Conservation (phyloP, 2,329 filamentous ascomycete species). For the Chaetomium strumarium region DNA sequence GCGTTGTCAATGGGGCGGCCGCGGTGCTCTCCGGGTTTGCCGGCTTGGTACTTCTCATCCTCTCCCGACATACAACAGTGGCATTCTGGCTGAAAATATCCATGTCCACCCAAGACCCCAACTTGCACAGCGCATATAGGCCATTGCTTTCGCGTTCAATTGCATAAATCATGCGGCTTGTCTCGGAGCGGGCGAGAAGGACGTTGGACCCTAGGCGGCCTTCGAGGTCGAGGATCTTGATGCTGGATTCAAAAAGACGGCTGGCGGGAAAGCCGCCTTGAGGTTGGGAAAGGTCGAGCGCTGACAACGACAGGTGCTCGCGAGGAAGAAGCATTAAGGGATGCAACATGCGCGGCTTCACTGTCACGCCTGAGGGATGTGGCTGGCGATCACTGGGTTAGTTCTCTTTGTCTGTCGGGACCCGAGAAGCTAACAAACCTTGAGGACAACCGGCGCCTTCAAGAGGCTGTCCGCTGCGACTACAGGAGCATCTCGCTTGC, state of each 20-base stretch:
- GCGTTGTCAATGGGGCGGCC: conserved; percentile 35
- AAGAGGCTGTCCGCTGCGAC: conserved; percentile 47
- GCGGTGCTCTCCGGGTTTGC: conserved; percentile 8
- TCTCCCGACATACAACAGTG: conserved; percentile 38
- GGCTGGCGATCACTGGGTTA: conserved; percentile 37
- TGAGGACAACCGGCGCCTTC: conserved; percentile 46
- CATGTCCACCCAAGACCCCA: conserved; percentile 61
- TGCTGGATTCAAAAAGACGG: conserved; percentile 54
- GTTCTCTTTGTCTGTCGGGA: neutral
- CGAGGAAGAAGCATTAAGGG: conserved; percentile 59
- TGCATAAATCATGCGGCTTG: conserved; percentile 49
- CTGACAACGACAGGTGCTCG: conserved; percentile 54
- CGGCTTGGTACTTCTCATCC: conserved; percentile 25
- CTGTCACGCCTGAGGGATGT: conserved; percentile 47
- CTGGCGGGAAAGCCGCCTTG: conserved; percentile 46
- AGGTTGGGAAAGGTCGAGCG: conserved; percentile 50
- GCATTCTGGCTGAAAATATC: conserved; percentile 46
- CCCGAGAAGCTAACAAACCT: conserved; percentile 33
- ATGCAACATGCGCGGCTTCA: conserved; percentile 50
- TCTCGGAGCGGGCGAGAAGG: conserved; percentile 56
- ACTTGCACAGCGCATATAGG: conserved; percentile 61
- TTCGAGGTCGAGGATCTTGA: conserved; percentile 59
- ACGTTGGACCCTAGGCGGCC: conserved; percentile 53
- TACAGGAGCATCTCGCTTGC: conserved; percentile 32
- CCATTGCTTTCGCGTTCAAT: conserved; percentile 59